These are phyloP conservation scores for Strobilomyces echinocephalus DNA, from an alignment of 768 basidiomycete species.

Conservation along the genomic window DNA sequence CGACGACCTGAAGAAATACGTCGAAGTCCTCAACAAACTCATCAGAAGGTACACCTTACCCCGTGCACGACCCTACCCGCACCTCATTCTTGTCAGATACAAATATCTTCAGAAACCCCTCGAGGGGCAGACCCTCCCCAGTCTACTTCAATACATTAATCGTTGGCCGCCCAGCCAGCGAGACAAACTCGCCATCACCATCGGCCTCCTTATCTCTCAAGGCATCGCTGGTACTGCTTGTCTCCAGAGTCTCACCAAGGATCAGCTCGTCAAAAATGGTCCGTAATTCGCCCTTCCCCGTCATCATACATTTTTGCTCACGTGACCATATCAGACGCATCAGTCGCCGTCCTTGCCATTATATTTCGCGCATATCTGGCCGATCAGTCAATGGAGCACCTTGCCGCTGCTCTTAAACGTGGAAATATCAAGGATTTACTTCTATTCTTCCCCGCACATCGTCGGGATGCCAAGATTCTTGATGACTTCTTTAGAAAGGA, in stretches of 20 bases:
- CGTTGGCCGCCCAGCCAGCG: conserved; percentile 75
- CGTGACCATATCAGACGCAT: conserved; percentile 52
- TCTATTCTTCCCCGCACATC: conserved; percentile 82
- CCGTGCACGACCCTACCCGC: conserved; percentile 1
- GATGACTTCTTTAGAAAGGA: conserved; percentile 86
- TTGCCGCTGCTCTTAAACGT: conserved; percentile 74
- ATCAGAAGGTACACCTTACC: conserved; percentile 69
- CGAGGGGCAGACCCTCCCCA: conserved; percentile 78
- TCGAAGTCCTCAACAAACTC: conserved; percentile 93
- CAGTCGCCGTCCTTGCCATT: conserved; percentile 67
- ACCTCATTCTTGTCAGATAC: conserved; percentile 54
- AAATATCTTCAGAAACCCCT: conserved; percentile 98
- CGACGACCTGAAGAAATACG: conserved; percentile 87
- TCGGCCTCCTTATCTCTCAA: conserved; percentile 79
- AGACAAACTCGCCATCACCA: conserved; percentile 78
- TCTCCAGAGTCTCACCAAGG: conserved; percentile 80
- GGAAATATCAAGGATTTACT: conserved; percentile 84
- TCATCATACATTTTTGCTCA: not conserved
- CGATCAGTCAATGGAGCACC: conserved; percentile 87
- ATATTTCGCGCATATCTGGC: conserved; percentile 79
- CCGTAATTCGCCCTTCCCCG: conserved; percentile 8
- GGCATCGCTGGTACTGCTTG: conserved; percentile 75
- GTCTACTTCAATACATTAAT: conserved; percentile 82
- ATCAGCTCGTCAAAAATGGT: conserved; percentile 96
- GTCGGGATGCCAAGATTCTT: conserved; percentile 65